Evolutionary conservation across 441 rosid genomes (phyloP).

Genomic region (Arabidopsis lyrata): DNA sequence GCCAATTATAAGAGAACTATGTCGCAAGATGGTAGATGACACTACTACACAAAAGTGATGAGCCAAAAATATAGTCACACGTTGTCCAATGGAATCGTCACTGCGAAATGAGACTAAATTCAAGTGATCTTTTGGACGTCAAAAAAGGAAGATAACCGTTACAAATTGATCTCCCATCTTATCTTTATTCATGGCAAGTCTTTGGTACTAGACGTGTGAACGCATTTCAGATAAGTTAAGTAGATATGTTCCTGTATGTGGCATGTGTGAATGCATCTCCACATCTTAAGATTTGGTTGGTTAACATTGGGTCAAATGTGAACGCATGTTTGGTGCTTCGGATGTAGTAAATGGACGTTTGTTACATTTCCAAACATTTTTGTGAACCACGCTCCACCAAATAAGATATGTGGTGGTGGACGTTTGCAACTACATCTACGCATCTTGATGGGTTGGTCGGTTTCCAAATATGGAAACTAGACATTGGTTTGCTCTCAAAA

Average conservation of each 20-base stretch:
- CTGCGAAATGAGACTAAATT: too few species aligned
- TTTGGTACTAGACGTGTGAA: neutral
- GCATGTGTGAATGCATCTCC: conserved; percentile 2
- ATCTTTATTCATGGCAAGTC: neutral
- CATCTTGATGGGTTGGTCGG: conserved; percentile 1
- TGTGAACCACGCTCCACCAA: conserved; percentile 18
- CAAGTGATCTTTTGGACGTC: neutral
- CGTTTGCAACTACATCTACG: neutral
- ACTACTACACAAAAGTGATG: neutral
- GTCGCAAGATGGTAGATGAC: conserved; percentile 4
- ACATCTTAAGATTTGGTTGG: conserved; percentile 12
- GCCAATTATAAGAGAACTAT: conserved; percentile 8
- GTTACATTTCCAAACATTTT: conserved; percentile 4
- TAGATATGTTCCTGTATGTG: conserved; percentile 8
- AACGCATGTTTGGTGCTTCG: neutral
- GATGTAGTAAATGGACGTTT: neutral
- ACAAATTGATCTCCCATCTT: neutral
- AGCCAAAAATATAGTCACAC: conserved; percentile 6
- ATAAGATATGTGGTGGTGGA: conserved; percentile 23
- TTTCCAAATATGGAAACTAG: conserved; percentile 2
- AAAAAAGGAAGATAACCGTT: neutral
- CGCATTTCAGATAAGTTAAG: conserved; percentile 2
- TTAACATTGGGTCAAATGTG: neutral
- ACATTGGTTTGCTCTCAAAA: conserved; percentile 4
- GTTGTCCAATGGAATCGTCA: neutral